Evolutionary conservation across 1,284 basidiomycete genomes (phyloP).

Genomic region (Cryptococcus maquisensis): DNA sequence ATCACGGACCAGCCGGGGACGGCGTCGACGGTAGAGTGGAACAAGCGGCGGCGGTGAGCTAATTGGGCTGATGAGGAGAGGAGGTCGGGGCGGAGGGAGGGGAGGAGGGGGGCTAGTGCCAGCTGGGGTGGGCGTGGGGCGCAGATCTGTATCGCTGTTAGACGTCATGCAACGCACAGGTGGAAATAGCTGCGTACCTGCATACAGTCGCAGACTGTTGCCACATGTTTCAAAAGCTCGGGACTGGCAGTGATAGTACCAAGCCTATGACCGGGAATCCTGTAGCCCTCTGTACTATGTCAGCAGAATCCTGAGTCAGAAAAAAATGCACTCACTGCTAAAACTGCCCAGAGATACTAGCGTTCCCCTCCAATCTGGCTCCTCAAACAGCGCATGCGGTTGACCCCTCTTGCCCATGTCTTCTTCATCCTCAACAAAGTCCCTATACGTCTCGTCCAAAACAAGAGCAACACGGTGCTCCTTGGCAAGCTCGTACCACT

Average conservation of each 20-base stretch:
- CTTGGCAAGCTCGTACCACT: constrained; percentile 63
- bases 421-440: constrained; percentile 59
- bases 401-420: constrained; percentile 16
- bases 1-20: constrained; percentile 62
- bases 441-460: constrained; percentile 84
- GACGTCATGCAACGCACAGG: constrained; percentile 4
- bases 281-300: constrained; percentile 62
- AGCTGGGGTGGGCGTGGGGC: constrained; percentile 67
- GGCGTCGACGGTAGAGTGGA: constrained; percentile 46
- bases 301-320: background rate
- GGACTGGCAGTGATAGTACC: constrained; percentile 69
- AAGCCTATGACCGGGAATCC: constrained; percentile 78
- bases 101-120: constrained; percentile 59
- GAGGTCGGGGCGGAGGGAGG: constrained; percentile 57
- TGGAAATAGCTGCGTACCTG: constrained; percentile 40
- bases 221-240: constrained; percentile 55
- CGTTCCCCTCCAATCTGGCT: constrained; percentile 59
- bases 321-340: constrained; percentile 37
- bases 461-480: constrained; percentile 65
- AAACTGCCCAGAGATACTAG: constrained; percentile 75
- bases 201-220: constrained; percentile 70
- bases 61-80: constrained; percentile 55
- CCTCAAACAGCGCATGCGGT: constrained; percentile 45
- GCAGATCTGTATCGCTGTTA: constrained; percentile 57
- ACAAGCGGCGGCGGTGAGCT: constrained; percentile 58